phyloP scores from a whole-genome alignment of 345 rosid genomes.

The Pistacia vera region DNA sequence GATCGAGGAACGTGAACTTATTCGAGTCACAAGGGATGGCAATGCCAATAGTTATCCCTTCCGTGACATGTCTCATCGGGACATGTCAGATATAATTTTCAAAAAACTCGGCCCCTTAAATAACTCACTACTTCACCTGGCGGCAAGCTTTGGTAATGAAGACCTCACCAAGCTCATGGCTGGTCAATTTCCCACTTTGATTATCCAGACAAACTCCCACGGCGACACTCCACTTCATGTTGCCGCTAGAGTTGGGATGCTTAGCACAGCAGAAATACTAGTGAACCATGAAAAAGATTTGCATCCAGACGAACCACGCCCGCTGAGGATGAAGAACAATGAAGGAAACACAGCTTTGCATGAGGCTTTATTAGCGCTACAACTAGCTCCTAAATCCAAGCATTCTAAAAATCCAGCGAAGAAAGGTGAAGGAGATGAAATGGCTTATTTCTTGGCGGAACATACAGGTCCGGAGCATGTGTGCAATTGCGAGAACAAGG shows the following conservation, averaged over 20 bases:
- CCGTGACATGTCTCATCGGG: background rate
- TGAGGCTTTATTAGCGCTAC: slow-evolving; percentile 17
- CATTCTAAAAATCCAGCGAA: no score
- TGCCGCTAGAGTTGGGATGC: slow-evolving; percentile 24
- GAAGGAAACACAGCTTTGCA: slow-evolving; percentile 39
- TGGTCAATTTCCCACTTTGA: background rate
- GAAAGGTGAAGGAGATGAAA: no score
- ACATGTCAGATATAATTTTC: background rate
- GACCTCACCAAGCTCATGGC: background rate
- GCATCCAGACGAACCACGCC: no score
- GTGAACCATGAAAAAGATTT: background rate
- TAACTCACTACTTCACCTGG: slow-evolving; percentile 13
- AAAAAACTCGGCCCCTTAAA: background rate
- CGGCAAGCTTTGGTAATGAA: background rate
- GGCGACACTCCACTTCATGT: slow-evolving; percentile 33
- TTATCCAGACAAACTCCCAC: slow-evolving; percentile 3
- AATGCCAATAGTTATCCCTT: background rate
- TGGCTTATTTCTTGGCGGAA: no score
- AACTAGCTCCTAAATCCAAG: no score
- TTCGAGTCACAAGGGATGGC: background rate
- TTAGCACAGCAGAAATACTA: slow-evolving; percentile 9
- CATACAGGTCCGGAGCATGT: no score
- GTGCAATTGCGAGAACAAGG: background rate
- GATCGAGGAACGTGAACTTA: background rate
- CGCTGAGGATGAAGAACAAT: slow-evolving; percentile 16